These are phyloP conservation scores for Alloteropsis semialata DNA, from an alignment of 176 grass and related monocot genomes.

Conservation along the genomic window DNA sequence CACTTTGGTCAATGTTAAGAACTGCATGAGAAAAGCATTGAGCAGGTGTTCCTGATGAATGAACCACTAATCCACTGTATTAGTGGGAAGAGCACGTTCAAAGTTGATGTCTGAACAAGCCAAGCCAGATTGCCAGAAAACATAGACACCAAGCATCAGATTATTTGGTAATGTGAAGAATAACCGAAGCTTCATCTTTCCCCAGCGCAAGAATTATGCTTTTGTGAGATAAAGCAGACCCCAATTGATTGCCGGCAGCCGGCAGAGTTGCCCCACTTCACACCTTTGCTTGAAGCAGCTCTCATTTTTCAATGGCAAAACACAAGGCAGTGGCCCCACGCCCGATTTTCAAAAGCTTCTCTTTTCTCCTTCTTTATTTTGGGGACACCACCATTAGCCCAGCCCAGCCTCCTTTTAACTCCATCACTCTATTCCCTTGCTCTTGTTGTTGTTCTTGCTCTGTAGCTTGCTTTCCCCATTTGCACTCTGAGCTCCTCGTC, in stretches of 20 bases:
- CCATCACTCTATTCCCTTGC: constrained; percentile 54
- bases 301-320: constrained; percentile 29
- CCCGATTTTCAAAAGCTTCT: constrained; percentile 46
- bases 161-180: neutral
- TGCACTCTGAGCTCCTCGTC: neutral
- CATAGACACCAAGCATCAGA: constrained; percentile 28
- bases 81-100: constrained; percentile 25
- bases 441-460: constrained; percentile 21
- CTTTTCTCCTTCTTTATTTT: constrained; percentile 37
- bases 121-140: neutral
- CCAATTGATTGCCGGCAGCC: constrained; percentile 4
- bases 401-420: constrained; percentile 41
- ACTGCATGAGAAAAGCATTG: neutral
- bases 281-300: constrained; percentile 48
- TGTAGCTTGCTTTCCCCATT: constrained; percentile 28
- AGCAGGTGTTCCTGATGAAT: neutral
- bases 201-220: constrained; percentile 47
- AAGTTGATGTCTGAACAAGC: neutral
- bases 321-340: constrained; percentile 37
- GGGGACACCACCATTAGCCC: constrained; percentile 27
- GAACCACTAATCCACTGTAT: neutral
- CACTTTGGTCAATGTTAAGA: neutral
- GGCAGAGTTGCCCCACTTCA: constrained; percentile 13
- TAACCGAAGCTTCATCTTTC: constrained; percentile 20
- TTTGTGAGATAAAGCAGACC: constrained; percentile 35